Evolutionary conservation across 192 early-diverging fungal genomes (phyloP).

Genomic region (Obelidium mucronatum): DNA sequence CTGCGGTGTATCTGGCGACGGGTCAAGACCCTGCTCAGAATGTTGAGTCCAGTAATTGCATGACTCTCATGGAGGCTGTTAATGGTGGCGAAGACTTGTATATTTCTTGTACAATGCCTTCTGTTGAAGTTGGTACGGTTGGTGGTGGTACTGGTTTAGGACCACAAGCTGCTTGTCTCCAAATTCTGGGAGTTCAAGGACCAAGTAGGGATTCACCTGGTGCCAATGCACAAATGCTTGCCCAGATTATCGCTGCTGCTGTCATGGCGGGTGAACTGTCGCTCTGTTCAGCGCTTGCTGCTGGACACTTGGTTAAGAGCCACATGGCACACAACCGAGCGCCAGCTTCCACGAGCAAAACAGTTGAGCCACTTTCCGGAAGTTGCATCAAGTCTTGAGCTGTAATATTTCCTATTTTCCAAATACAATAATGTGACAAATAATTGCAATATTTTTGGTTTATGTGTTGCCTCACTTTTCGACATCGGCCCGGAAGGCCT

Average conservation of each 20-base stretch:
- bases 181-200: constrained; percentile 87
- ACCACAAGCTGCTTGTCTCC: constrained; percentile 86
- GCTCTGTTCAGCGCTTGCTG: constrained; percentile 83
- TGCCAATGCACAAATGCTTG: constrained; percentile 84
- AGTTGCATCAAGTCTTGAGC: constrained; percentile 43
- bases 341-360: constrained; percentile 5
- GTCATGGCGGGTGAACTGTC: constrained; percentile 95
- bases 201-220: constrained; percentile 80
- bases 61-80: constrained; percentile 90
- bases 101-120: constrained; percentile 92
- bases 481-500: too few relatives aligned
- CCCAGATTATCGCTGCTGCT: constrained; percentile 83
- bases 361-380: constrained; percentile 15
- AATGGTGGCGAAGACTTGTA: constrained; percentile 79
- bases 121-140: constrained; percentile 93
- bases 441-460: too few relatives aligned
- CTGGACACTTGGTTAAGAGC: constrained; percentile 86
- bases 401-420: neutral
- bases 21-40: constrained; percentile 98
- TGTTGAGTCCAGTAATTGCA: constrained; percentile 91
- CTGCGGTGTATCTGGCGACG: constrained; percentile 88
- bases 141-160: constrained; percentile 88
- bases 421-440: too few relatives aligned
- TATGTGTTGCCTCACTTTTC: too few relatives aligned
- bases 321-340: constrained; percentile 88